Evolutionary conservation across 306 rosid genomes (phyloP).

Genomic region (Dalbergia oliveri): DNA sequence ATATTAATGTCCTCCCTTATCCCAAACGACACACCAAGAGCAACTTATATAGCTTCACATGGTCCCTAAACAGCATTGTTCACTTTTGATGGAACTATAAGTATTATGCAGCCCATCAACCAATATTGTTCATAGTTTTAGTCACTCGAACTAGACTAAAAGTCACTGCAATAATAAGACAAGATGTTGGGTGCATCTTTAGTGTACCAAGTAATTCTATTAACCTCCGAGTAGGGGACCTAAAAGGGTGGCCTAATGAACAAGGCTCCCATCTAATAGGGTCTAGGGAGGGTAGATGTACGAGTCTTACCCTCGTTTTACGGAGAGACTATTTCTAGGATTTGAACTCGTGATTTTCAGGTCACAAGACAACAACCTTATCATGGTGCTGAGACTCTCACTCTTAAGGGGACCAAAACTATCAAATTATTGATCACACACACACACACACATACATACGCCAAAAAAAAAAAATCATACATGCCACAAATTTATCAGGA

Average conservation of each 20-base stretch:
- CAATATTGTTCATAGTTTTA: background rate
- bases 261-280: too few species aligned
- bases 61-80: constrained; percentile 16
- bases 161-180: constrained; percentile 22
- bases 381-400: too few species aligned
- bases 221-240: background rate
- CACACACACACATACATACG: background rate
- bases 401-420: background rate
- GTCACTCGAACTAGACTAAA: background rate
- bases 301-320: too few species aligned
- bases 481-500: constrained; percentile 23
- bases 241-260: too few species aligned
- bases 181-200: background rate
- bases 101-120: constrained; percentile 25
- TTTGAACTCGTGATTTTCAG: too few species aligned
- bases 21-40: constrained; percentile 1
- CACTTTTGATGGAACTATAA: constrained; percentile 26
- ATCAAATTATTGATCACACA: background rate
- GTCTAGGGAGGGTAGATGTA: too few species aligned
- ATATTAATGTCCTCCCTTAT: background rate
- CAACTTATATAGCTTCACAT: constrained; percentile 12
- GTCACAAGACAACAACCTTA: too few species aligned
- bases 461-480: constrained; percentile 1
- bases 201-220: constrained; percentile 15
- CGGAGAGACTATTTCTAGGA: too few species aligned